These are phyloP conservation scores for Zopfochytrium polystomum DNA, from an alignment of 371 early-diverging fungal species.

Conservation along the genomic window DNA sequence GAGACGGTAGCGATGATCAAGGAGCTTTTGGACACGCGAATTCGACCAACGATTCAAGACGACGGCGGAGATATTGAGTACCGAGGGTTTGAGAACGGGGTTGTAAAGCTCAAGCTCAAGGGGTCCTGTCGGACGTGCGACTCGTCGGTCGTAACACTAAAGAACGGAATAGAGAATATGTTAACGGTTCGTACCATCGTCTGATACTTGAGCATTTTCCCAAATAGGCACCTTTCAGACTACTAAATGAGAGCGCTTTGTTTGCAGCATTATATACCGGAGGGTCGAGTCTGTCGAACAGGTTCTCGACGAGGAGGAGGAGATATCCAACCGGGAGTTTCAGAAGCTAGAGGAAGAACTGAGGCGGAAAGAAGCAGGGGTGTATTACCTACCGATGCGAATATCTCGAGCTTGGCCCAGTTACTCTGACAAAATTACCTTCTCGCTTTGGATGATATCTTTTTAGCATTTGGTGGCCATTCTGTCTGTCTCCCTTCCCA, in stretches of 20 bases:
- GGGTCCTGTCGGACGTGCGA: constrained; percentile 97
- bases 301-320: constrained; percentile 53
- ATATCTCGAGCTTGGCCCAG: too few species aligned
- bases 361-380: constrained; percentile 1
- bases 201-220: background rate
- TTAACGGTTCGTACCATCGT: constrained; percentile 53
- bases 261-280: constrained; percentile 89
- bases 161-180: constrained; percentile 98
- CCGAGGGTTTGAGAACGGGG: constrained; percentile 80
- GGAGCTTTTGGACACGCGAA: constrained; percentile 90
- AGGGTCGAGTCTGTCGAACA: constrained; percentile 92
- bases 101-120: constrained; percentile 85
- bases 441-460: too few species aligned
- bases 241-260: background rate
- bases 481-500: too few species aligned
- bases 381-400: too few species aligned
- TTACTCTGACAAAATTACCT: too few species aligned
- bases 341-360: constrained; percentile 42
- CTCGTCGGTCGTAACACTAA: constrained; percentile 73
- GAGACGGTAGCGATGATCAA: constrained; percentile 96
- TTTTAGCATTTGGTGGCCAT: too few species aligned
- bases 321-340: constrained; percentile 42
- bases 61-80: constrained; percentile 98
- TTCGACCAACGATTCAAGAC: constrained; percentile 91
- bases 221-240: background rate